Evolutionary conservation across 352 stramenopile species (phyloP).

Genomic region (Globisporangium radiosum): DNA sequence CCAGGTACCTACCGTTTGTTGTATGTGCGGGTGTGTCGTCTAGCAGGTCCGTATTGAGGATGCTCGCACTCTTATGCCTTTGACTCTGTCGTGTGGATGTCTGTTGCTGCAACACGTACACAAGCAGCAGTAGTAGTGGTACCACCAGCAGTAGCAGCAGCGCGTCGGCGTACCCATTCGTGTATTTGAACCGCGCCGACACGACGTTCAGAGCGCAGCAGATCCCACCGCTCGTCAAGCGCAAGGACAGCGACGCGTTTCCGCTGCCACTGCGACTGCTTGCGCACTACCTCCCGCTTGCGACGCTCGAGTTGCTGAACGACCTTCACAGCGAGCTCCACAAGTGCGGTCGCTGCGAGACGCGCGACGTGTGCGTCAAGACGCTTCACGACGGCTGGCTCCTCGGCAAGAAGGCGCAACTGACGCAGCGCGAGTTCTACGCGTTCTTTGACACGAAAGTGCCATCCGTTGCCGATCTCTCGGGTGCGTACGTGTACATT

Average conservation of each 20-base stretch:
- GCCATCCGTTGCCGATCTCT: constrained; percentile 42
- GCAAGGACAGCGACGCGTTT: constrained; percentile 41
- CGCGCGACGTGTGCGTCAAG: constrained; percentile 46
- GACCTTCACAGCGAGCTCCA: constrained; percentile 35
- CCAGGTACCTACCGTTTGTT: neutral
- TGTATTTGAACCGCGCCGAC: constrained; percentile 59
- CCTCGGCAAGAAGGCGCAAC: constrained; percentile 37
- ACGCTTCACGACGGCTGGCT: constrained; percentile 54
- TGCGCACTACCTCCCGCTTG: constrained; percentile 38
- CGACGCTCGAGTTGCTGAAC: constrained; percentile 31
- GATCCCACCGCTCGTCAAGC: constrained; percentile 46
- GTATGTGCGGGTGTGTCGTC: neutral
- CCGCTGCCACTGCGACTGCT: constrained; percentile 36
- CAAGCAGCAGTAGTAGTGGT: neutral
- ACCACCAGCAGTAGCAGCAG: neutral
- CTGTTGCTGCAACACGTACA: no score
- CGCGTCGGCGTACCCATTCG: constrained; percentile 22
- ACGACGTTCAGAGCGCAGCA: constrained; percentile 40
- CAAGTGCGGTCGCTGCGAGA: constrained; percentile 15
- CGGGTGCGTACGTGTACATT: constrained; percentile 23
- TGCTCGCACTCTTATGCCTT: no score
- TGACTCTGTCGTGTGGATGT: no score
- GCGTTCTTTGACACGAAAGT: constrained; percentile 59
- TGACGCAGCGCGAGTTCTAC: constrained; percentile 44
- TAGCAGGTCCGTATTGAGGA: no score